phyloP scores from a whole-genome alignment of 73 alveolate genomes.

The Tetrahymena elliotti region DNA sequence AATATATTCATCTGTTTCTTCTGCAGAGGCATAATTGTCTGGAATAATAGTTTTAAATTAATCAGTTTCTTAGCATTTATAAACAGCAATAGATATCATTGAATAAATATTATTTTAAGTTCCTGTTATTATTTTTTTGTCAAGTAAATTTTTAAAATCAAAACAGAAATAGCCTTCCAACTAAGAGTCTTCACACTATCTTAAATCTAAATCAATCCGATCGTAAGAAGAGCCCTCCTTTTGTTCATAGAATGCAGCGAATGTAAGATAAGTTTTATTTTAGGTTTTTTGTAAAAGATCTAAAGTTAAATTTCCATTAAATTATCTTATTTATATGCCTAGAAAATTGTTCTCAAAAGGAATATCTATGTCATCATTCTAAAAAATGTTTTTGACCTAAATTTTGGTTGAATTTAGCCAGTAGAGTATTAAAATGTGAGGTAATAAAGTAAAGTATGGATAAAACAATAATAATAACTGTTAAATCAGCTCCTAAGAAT shows the following conservation, averaged over 20 bases:
- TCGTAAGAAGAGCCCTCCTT: no score
- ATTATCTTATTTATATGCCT: no score
- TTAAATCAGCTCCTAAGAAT: not conserved
- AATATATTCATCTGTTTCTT: not conserved
- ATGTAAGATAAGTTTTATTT: not conserved
- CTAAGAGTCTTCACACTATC: not conserved
- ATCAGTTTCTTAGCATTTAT: not conserved
- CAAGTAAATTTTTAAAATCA: not conserved
- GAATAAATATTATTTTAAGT: not conserved
- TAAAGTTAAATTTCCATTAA: not conserved
- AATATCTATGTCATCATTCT: not conserved
- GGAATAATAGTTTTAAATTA: not conserved
- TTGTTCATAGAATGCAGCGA: not conserved
- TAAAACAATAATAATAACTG: no score
- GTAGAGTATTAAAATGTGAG: no score
- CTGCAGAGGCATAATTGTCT: not conserved
- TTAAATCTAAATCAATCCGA: not conserved
- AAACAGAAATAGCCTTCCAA: not conserved
- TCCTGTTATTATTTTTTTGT: not conserved
- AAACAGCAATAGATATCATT: not conserved
- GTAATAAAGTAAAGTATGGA: not conserved
- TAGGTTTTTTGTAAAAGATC: no score
- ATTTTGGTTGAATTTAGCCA: not conserved
- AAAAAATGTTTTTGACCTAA: not conserved
- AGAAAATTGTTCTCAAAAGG: no score